phyloP scores from a whole-genome alignment of 2,329 filamentous ascomycete species.

The Hysterium pulicare region DNA sequence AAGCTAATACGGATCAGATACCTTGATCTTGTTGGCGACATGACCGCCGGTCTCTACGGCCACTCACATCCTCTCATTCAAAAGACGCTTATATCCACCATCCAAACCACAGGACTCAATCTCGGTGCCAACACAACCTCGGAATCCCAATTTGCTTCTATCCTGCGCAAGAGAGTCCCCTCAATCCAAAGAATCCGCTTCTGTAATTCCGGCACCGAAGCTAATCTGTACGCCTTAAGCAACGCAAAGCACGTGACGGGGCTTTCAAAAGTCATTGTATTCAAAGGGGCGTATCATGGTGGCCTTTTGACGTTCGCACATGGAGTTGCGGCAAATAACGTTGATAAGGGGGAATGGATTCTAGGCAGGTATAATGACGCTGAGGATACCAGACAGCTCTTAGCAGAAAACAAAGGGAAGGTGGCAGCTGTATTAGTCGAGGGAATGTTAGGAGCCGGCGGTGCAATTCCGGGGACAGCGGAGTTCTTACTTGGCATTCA shows the following conservation, averaged over 20 bases:
- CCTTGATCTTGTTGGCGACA: constrained; percentile 11
- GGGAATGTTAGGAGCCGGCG: constrained; percentile 62
- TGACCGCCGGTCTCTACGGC: constrained; percentile 10
- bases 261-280: constrained; percentile 50
- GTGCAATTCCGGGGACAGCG: constrained; percentile 50
- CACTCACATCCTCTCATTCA: constrained; percentile 7
- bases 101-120: constrained; percentile 4
- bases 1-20: constrained; percentile 9
- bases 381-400: constrained; percentile 40
- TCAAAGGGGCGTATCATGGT: constrained; percentile 53
- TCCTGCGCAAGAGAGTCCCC: constrained; percentile 3
- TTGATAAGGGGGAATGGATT: constrained; percentile 55
- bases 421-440: constrained; percentile 65
- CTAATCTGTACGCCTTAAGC: constrained; percentile 10
- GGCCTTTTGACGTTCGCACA: constrained; percentile 50
- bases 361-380: constrained; percentile 62
- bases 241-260: constrained; percentile 45
- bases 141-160: constrained; percentile 1
- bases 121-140: constrained; percentile 4
- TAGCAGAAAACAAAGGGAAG: constrained; percentile 38
- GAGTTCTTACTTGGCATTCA: constrained; percentile 55
- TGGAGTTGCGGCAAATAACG: constrained; percentile 42
- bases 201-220: constrained; percentile 11
- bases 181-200: constrained; percentile 6
- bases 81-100: constrained; percentile 2